These are phyloP conservation scores for Silene noctiflora DNA, from an alignment of 179 eudicot genomes.

Conservation along the genomic window DNA sequence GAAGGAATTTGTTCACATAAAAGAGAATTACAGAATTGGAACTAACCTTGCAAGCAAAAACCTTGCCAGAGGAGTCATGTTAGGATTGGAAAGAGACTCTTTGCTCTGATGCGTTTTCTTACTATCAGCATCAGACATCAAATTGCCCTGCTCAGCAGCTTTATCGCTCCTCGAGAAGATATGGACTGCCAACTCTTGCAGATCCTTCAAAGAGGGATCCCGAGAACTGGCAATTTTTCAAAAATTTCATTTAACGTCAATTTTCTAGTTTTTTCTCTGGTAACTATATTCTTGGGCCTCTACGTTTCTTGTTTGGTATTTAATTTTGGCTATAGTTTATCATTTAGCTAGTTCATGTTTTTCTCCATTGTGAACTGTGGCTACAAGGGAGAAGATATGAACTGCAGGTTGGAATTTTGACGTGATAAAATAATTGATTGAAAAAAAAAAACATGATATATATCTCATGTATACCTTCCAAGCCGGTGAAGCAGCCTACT, in stretches of 20 bases:
- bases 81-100: conserved; percentile 59
- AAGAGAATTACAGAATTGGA: not conserved
- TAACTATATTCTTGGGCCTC: not conserved
- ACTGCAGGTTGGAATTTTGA: not conserved
- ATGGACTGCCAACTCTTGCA: conserved; percentile 70
- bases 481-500: conserved; percentile 74
- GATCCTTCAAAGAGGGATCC: conserved; percentile 69
- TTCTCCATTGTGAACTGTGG: not conserved
- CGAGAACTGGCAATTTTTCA: conserved; percentile 50
- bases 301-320: not conserved
- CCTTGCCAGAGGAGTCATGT: conserved; percentile 75
- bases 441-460: not conserved
- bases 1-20: not conserved
- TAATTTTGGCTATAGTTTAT: not conserved
- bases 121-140: conserved; percentile 53
- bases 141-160: conserved; percentile 40
- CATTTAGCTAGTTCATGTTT: no score
- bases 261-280: no score
- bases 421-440: not conserved
- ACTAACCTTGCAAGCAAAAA: conserved; percentile 84
- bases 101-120: conserved; percentile 54
- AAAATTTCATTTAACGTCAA: not conserved
- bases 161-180: conserved; percentile 47
- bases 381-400: no score
- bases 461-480: conserved; percentile 51